phyloP scores from a whole-genome alignment of 129 eudicot species.

The Flaveria trinervia region DNA sequence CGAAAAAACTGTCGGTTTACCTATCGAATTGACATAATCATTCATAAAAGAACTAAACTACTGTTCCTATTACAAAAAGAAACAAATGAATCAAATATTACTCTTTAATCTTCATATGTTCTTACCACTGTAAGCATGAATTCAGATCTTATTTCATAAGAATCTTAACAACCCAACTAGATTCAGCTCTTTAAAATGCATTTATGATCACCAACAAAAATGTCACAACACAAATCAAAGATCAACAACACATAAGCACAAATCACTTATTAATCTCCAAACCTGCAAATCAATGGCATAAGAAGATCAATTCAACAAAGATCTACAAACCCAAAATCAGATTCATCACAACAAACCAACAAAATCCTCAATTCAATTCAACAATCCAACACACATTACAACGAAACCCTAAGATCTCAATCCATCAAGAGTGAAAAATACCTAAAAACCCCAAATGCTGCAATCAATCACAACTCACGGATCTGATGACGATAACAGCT shows the following conservation, averaged over 20 bases:
- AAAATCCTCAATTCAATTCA: conserved; percentile 17
- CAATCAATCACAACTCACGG: conserved; percentile 28
- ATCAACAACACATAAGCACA: neutral
- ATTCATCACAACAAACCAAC: conserved; percentile 22
- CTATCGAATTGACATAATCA: neutral
- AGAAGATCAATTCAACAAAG: neutral
- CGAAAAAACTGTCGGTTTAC: neutral
- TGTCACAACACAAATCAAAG: neutral
- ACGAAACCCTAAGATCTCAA: conserved; percentile 30
- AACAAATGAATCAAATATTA: neutral
- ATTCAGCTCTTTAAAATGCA: neutral
- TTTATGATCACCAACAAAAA: conserved; percentile 2
- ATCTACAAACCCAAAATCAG: conserved; percentile 24
- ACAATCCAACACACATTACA: neutral
- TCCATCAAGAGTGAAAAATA: neutral
- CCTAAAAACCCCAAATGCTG: conserved; percentile 14
- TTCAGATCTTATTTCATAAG: neutral
- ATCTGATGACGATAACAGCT: conserved; percentile 37
- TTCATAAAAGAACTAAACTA: conserved; percentile 14
- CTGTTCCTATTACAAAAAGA: neutral
- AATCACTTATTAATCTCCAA: neutral
- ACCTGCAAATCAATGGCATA: neutral
- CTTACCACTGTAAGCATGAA: neutral
- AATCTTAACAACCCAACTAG: neutral
- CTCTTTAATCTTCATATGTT: neutral